Percentiles rank a stretch among this genome's conserved stretches.
These are phyloP conservation scores for Syncephalastrum monosporum DNA, from an alignment of 371 early-diverging fungal species.

Conservation along the genomic window DNA sequence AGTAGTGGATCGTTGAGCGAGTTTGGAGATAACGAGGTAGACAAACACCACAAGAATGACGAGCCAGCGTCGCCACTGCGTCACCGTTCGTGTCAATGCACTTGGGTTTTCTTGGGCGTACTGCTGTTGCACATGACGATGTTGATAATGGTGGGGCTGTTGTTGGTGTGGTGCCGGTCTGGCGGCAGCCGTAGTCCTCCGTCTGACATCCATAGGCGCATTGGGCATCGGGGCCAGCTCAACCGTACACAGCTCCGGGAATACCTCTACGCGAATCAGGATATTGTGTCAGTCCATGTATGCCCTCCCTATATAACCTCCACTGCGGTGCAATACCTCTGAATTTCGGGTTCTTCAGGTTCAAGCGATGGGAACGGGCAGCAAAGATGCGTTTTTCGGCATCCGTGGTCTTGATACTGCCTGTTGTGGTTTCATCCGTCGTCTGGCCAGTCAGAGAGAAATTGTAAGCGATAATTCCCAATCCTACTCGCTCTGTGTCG, in stretches of 20 bases:
- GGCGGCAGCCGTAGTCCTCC: slow-evolving; percentile 8
- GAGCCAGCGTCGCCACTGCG: slow-evolving; percentile 58
- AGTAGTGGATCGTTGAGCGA: slow-evolving; percentile 36
- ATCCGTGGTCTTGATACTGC: slow-evolving; percentile 79
- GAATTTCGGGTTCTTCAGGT: slow-evolving; percentile 72
- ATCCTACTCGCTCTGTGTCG: not conserved
- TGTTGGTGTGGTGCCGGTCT: slow-evolving; percentile 7
- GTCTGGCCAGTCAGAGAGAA: slow-evolving; percentile 25
- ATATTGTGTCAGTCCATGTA: not conserved
- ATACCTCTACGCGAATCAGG: slow-evolving; percentile 51
- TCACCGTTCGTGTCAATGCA: slow-evolving; percentile 29
- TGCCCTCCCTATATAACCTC: not conserved
- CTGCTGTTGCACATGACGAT: slow-evolving; percentile 22
- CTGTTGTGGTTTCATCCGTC: slow-evolving; percentile 89
- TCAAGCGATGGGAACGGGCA: slow-evolving; percentile 75
- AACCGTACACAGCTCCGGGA: slow-evolving; percentile 74
- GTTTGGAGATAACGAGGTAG: slow-evolving; percentile 47
- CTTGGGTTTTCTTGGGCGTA: slow-evolving; percentile 26
- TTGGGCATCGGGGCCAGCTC: slow-evolving; percentile 48
- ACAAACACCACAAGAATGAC: slow-evolving; percentile 54
- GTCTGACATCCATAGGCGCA: slow-evolving; percentile 21
- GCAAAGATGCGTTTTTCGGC: slow-evolving; percentile 80
- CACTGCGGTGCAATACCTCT: slow-evolving; percentile 48
- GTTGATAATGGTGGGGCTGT: slow-evolving; percentile 18
- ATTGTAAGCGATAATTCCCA: not conserved